Base-by-base conservation (phyloP, 331 rosid species). In the Malus hybrid region DNA sequence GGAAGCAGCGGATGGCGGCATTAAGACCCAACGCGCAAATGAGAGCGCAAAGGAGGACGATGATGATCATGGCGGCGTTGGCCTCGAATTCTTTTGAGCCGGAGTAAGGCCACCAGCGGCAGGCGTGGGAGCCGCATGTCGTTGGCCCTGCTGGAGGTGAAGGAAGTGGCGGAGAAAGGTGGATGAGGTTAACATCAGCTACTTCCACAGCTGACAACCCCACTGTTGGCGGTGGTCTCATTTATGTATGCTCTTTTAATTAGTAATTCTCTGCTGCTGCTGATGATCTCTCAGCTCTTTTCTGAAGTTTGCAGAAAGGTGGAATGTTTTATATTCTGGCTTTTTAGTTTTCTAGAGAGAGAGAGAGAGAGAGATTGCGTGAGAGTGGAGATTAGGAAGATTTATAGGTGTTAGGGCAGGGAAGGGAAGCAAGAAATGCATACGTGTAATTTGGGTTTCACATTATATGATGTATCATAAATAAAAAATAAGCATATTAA, bases 1-100 rank as follows among this genome's bases (percentile, higher is more conserved):
- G 81, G 81, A 86, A 86, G 85, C 85, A 86, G 56, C 87, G 87
- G 67, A 86, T 83, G 73, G 81, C 80, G 28, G 81, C 28, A 79
- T 83, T 83, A 77, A 86, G 87, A 39, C 81, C 85, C 29, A 86
- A 74, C 29, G 85, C 78, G 36, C 85, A 82, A n/a, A 80, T 78
- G 66, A 86, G 89, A 1, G 83, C 87, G 33, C 85, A 86, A 75
- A 86, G 83, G 77, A 83, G 85, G 72, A 86, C 33, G 70, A 86
- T 68, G 75, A 86, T 66, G 63, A 86, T 53, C 61, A 78, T 75
- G 58, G 85, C 78, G 1, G 81, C 84, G 77, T 83, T 86, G 46
- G 87, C 87, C 75, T 86, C 87, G 77, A 80, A 84, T 39, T 80
- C 75, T 55, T 44, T 74, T 16, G 84, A 63, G 46, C 62, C 75